A percentile compares a stretch with the other conserved stretches of the same genome.
phyloP scores from a whole-genome alignment of 1,284 basidiomycete genomes.

The Ustilago curta region DNA sequence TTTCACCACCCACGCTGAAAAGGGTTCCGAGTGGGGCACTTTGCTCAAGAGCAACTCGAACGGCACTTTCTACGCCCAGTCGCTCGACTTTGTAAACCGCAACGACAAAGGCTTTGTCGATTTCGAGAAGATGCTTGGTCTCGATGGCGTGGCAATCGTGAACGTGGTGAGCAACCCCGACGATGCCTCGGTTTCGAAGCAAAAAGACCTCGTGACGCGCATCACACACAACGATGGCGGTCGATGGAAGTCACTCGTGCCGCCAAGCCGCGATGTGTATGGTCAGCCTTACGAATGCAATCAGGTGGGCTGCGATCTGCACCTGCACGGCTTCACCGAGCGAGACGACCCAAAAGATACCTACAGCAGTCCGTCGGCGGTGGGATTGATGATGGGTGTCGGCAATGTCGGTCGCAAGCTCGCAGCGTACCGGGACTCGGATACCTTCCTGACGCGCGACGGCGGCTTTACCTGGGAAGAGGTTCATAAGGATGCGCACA shows the following conservation, averaged over 20 bases:
- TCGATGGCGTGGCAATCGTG: conserved; percentile 94
- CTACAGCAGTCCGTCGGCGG: conserved; percentile 89
- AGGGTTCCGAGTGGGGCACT: conserved; percentile 84
- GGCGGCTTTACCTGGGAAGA: conserved; percentile 98
- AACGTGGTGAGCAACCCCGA: conserved; percentile 88
- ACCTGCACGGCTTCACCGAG: conserved; percentile 96
- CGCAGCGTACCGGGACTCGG: conserved; percentile 84
- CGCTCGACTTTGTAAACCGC: conserved; percentile 88
- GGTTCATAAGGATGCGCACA: conserved; percentile 95
- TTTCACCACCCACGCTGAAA: conserved; percentile 86
- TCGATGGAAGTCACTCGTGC: conserved; percentile 84
- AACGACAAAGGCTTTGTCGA: conserved; percentile 89
- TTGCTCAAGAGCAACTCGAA: conserved; percentile 97
- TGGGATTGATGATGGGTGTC: conserved; percentile 93
- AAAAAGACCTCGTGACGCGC: conserved; percentile 82
- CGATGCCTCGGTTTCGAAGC: conserved; percentile 79
- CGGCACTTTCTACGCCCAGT: conserved; percentile 92
- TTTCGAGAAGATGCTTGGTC: conserved; percentile 96
- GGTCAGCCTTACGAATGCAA: conserved; percentile 81
- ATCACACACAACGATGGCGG: conserved; percentile 99
- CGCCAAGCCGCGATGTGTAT: conserved; percentile 82
- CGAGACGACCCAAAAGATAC: conserved; percentile 88
- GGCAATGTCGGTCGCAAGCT: conserved; percentile 93
- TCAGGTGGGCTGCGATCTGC: conserved; percentile 82
- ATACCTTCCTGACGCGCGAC: conserved; percentile 95